Percentiles rank a stretch among this genome's conserved stretches.
Evolutionary conservation across 495 filamentous ascomycete species (phyloP).

Genomic region (Aspergillus sparsus): DNA sequence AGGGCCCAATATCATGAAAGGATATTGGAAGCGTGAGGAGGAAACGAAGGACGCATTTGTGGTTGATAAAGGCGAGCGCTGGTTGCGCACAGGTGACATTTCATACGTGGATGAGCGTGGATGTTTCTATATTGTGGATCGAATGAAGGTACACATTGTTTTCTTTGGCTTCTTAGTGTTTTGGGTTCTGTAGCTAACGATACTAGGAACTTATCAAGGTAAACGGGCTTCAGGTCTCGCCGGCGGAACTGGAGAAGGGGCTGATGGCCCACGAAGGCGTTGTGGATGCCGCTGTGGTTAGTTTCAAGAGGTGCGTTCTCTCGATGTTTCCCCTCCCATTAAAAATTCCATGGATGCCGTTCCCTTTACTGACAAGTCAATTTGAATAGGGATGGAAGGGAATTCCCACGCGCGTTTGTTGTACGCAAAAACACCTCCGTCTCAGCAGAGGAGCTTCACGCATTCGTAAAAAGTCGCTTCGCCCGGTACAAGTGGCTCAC

Average conservation of each 20-base stretch:
- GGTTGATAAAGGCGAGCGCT: background rate
- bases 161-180: background rate
- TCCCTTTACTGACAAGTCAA: background rate
- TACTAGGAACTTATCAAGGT: background rate
- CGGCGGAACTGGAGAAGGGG: background rate
- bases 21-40: background rate
- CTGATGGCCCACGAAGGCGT: background rate
- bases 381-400: background rate
- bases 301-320: background rate
- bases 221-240: background rate
- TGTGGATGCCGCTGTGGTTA: background rate
- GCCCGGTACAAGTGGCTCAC: background rate
- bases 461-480: background rate
- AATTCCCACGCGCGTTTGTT: background rate
- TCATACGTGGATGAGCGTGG: background rate
- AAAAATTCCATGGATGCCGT: no score
- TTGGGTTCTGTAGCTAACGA: background rate
- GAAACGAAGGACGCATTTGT: background rate
- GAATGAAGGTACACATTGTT: slow-evolving; percentile 1
- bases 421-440: background rate
- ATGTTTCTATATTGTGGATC: slow-evolving; percentile 5
- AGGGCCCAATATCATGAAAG: slow-evolving; percentile 7
- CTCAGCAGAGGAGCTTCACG: background rate
- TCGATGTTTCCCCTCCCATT: background rate
- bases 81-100: slow-evolving; percentile 7